Base-by-base conservation (phyloP, 257 asterid genomes). In the Verbena officinalis region DNA sequence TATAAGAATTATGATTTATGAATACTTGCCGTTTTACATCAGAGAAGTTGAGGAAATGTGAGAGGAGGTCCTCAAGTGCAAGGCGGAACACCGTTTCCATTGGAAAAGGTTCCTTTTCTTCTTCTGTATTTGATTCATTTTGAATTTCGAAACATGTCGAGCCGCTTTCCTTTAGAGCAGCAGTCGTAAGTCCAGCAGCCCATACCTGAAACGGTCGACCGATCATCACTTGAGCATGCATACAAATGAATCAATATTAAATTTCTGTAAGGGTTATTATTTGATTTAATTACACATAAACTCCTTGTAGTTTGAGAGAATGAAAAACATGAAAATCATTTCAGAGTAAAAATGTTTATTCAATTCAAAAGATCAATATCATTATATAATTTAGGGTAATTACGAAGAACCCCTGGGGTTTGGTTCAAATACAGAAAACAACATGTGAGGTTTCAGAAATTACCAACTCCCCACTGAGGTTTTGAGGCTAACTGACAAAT, bases 171-270 rank as follows among this genome's bases (percentile, higher is more conserved):
- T 92, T 82, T 45, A 89, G 78, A 77, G 89, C 11, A 22, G 97
- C 98, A 16, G 95, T 78, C 60, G 93, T 74, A 73, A 85, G 86
- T 75, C 98, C 98, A 56, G 98, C 98, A 59, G 97, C 98, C 98
- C 98, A 92, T 17, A 91, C 96, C 96, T 89, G 81, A 27, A 59
- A 53, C 67, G 15, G 50, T 30, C 16, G 14, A 62, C 56, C 24
- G 56, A 2, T 27, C 33, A 60, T 17, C 53, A 24, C 27, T 72
- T 30, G 17, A 54, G 27, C 53, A 64, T 43, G 20, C 40, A 59
- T 27, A 73, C 75, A 61, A 38, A 23, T 53, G 50, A 59, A 11
- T 15, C 33, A 27, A 27, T 3, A 48, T n/a, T n/a, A 49, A 16
- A 38, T 50, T 34, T 49, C 58, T 30, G n/a, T n/a, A n/a, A n/a